phyloP scores from a whole-genome alignment of 306 rosid species.

The Dicorynia guianensis region DNA sequence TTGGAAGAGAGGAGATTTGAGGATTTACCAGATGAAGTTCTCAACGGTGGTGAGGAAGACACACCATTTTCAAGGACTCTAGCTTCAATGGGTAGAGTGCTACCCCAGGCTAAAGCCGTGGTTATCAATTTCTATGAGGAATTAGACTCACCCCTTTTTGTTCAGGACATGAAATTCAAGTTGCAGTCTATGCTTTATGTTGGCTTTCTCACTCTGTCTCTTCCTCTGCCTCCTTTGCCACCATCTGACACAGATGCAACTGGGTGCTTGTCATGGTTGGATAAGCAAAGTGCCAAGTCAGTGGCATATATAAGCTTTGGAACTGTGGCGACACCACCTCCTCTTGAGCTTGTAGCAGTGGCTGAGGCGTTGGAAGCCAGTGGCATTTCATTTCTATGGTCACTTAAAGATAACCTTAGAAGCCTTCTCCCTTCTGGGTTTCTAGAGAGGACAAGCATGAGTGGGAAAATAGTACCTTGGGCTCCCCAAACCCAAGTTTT shows the following conservation, averaged over 20 bases:
- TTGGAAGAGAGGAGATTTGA: conserved; percentile 40
- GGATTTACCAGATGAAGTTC: conserved; percentile 48
- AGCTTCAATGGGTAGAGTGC: conserved; percentile 35
- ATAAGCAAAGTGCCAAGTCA: conserved; percentile 22
- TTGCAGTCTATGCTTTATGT: conserved; percentile 34
- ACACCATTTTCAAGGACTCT: conserved; percentile 39
- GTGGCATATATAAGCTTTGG: conserved; percentile 51
- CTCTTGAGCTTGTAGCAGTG: conserved; percentile 41
- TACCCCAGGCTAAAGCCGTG: conserved; percentile 49
- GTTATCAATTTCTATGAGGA: conserved; percentile 48
- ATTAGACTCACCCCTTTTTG: conserved; percentile 38
- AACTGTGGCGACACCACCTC: conserved; percentile 42
- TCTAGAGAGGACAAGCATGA: conserved; percentile 37
- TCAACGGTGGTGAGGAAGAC: conserved; percentile 1
- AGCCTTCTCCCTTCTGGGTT: conserved; percentile 49
- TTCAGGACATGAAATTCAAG: conserved; percentile 46
- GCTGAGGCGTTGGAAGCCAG: conserved; percentile 58
- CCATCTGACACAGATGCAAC: conserved; percentile 28
- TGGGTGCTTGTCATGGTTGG: conserved; percentile 50
- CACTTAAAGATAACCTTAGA: conserved; percentile 36
- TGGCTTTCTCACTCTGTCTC: conserved; percentile 49
- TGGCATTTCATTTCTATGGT: conserved; percentile 51
- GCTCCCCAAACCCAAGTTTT: conserved; percentile 56
- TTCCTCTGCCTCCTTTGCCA: conserved; percentile 31
- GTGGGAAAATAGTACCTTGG: conserved; percentile 62